These are phyloP conservation scores for Teunomyces funiuensis DNA, from an alignment of 805 yeast genomes.

Conservation along the genomic window DNA sequence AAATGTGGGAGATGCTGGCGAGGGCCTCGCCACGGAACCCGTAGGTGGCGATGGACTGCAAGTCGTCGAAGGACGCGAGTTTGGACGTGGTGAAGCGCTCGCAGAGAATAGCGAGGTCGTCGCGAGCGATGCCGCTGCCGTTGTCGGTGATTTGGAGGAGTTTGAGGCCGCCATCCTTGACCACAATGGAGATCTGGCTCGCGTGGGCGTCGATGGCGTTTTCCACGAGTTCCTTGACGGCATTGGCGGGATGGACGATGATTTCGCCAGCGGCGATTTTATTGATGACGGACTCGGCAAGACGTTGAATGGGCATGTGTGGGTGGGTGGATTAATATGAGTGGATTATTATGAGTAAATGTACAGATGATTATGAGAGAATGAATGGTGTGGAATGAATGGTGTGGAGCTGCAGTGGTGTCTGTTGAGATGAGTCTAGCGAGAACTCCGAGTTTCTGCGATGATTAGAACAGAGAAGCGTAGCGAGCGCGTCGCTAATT, in stretches of 20 bases:
- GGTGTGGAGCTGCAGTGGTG: too few relatives aligned
- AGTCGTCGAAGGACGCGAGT: conserved; percentile 69
- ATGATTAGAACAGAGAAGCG: too few relatives aligned
- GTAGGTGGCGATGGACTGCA: conserved; percentile 68
- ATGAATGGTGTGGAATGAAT: too few relatives aligned
- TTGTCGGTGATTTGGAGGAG: conserved; percentile 85
- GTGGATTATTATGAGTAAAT: too few relatives aligned
- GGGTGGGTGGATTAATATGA: background rate
- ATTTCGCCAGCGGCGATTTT: conserved; percentile 97
- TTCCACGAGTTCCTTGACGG: conserved; percentile 88
- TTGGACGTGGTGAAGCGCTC: conserved; percentile 93
- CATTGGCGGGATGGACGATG: conserved; percentile 90
- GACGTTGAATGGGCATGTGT: conserved; percentile 30
- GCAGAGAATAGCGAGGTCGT: conserved; percentile 78
- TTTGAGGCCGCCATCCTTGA: conserved; percentile 92
- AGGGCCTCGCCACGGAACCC: conserved; percentile 98
- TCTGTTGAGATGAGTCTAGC: too few relatives aligned
- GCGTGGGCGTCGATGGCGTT: conserved; percentile 88
- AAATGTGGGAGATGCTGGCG: conserved; percentile 88
- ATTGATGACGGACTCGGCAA: conserved; percentile 76
- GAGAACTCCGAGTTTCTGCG: too few relatives aligned
- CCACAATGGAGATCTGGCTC: conserved; percentile 69
- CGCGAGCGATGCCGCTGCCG: conserved; percentile 76
- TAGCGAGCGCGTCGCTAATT: too few relatives aligned
- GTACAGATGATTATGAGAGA: too few relatives aligned